Evolutionary conservation across 2,329 filamentous ascomycete species (phyloP), one percentile per base, ranked within the genome.

Genomic region (Nectriaceae sp.): DNA sequence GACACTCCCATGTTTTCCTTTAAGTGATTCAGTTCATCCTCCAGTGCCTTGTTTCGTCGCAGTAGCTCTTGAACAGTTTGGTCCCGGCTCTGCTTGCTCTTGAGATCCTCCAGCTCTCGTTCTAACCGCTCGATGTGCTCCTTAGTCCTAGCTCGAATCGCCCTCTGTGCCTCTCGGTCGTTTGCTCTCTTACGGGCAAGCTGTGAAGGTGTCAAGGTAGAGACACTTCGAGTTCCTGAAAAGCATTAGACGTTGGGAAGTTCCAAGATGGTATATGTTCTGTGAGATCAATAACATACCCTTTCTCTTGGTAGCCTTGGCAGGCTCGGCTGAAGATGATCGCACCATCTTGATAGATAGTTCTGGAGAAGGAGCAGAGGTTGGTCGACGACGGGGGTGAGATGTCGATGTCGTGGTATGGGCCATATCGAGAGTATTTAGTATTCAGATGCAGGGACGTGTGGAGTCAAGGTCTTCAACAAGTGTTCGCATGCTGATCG

Each of bases 141-240:
- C 73, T 91, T 93, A 33, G 91, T 96, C 60, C 91, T 82, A 68
- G 91, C 89, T 42, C 91, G 80, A 55, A 96, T 96, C 36, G 89
- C 89, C 42, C 91, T 82, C 72, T 96, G 91, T 36, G 91, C 91
- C 70, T 96, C 90, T 53, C 91, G 83, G 68, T 96, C 91, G 73
- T 96, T 96, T 63, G 90, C 89, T 55, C 92, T 81, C 75, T 96
- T 97, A 69, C 91, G 88, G 22, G 88, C 89, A 50, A 96, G 81
- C 71, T 96, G 92, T 53, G 92, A 88, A 5, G 90, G 88, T 11
- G 90, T 95, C 65, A 96, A 78, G 63, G 89, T 93, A 55, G 90
- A 90, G 47, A 96, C 91, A 55, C 89, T 91, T 57, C 90, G 83
- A 50, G 87, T 81, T 40, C 80, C 80, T 78, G 41, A 29, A n/a